phyloP scores from a whole-genome alignment of 2,329 filamentous ascomycete genomes.

The Aureobasidium sp. region DNA sequence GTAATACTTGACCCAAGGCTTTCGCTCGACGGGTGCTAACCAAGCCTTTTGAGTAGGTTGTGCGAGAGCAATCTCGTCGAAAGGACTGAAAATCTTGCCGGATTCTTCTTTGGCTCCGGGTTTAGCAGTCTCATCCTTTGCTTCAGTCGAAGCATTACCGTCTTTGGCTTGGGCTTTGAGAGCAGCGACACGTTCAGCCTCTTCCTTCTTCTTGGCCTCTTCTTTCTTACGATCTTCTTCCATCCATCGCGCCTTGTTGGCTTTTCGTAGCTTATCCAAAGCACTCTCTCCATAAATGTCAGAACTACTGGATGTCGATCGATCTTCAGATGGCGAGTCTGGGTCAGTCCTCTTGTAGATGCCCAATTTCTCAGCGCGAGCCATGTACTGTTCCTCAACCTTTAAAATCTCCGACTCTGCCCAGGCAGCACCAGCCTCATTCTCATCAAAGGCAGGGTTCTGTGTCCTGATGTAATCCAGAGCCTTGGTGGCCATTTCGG shows the following conservation, averaged over 20 bases:
- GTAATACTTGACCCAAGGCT: slow-evolving; percentile 33
- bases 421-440: slow-evolving; percentile 28
- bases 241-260: slow-evolving; percentile 24
- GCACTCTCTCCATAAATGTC: slow-evolving; percentile 25
- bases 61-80: slow-evolving; percentile 12
- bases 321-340: slow-evolving; percentile 21
- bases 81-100: slow-evolving; percentile 9
- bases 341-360: slow-evolving; percentile 28
- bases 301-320: slow-evolving; percentile 24
- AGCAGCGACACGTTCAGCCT: slow-evolving; percentile 17
- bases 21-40: slow-evolving; percentile 27
- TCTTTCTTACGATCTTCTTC: slow-evolving; percentile 23
- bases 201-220: slow-evolving; percentile 21
- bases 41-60: slow-evolving; percentile 21
- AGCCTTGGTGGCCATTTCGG: slow-evolving; percentile 26
- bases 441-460: slow-evolving; percentile 30
- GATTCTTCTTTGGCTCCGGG: neutral
- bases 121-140: slow-evolving; percentile 2
- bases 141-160: neutral
- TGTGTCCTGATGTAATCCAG: slow-evolving; percentile 29
- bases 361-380: slow-evolving; percentile 28
- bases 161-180: slow-evolving; percentile 3
- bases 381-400: slow-evolving; percentile 25
- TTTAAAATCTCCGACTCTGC: slow-evolving; percentile 29
- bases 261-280: slow-evolving; percentile 24